Percentiles rank a stretch among this genome's conserved stretches.
phyloP scores from a whole-genome alignment of 257 asterid species.

The Jacaranda copaia region DNA sequence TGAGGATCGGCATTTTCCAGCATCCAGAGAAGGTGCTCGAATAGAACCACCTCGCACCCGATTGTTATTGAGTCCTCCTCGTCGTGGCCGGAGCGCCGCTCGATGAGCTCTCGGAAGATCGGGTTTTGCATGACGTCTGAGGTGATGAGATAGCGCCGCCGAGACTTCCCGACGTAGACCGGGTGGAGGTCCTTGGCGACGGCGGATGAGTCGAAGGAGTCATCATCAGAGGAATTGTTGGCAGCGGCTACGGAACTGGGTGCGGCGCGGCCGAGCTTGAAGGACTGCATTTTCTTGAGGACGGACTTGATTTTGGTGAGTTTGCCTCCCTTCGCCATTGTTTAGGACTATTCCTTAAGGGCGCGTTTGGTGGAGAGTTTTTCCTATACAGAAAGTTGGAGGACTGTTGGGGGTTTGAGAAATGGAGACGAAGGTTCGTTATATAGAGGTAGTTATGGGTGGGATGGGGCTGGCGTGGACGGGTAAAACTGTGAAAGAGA shows the following conservation, averaged over 20 bases:
- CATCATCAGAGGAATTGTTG: conserved; percentile 50
- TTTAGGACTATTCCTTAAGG: not conserved
- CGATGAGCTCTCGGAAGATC: conserved; percentile 82
- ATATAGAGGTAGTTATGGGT: conserved; percentile 35
- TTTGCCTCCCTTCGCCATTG: conserved; percentile 86
- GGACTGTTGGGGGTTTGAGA: conserved; percentile 39
- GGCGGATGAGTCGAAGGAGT: conserved; percentile 33
- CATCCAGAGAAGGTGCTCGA: conserved; percentile 81
- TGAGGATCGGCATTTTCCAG: conserved; percentile 77
- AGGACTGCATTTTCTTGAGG: conserved; percentile 91
- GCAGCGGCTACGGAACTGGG: conserved; percentile 59
- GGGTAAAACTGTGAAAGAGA: conserved; percentile 2
- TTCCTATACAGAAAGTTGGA: not conserved
- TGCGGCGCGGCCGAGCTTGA: conserved; percentile 68
- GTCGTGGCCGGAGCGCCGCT: conserved; percentile 37
- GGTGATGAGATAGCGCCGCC: conserved; percentile 79
- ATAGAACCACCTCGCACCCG: conserved; percentile 89
- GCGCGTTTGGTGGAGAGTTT: not conserved
- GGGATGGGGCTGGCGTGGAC: conserved; percentile 20
- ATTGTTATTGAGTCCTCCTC: conserved; percentile 52
- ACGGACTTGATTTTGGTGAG: conserved; percentile 89
- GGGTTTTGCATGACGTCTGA: conserved; percentile 85
- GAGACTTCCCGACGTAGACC: conserved; percentile 90
- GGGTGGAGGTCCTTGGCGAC: conserved; percentile 55
- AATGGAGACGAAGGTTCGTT: conserved; percentile 40